Percentiles rank a stretch among this genome's conserved stretches.
Conservation (phyloP, 495 filamentous ascomycete species). For the Annulohypoxylon nitens region DNA sequence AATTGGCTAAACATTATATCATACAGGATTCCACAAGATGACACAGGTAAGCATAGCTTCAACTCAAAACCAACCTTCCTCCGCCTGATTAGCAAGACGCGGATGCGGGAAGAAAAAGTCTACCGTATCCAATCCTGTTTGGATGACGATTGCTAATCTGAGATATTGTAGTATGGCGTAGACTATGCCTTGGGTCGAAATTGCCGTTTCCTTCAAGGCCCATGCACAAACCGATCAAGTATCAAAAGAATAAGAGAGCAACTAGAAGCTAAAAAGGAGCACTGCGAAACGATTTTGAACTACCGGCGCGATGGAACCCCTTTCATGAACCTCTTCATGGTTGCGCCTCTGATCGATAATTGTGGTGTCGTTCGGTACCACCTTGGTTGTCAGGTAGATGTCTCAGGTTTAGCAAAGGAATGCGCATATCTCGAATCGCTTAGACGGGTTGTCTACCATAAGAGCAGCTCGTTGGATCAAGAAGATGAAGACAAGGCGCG, state of each 20-base stretch:
- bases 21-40: conserved; percentile 69
- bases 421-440: conserved; percentile 70
- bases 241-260: conserved; percentile 69
- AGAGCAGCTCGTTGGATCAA: conserved; percentile 47
- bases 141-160: neutral
- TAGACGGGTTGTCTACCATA: conserved; percentile 53
- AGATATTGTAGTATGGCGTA: conserved; percentile 61
- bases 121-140: neutral
- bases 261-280: conserved; percentile 68
- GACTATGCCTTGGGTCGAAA: conserved; percentile 71
- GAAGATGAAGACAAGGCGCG: conserved; percentile 1
- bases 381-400: conserved; percentile 74
- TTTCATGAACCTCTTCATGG: conserved; percentile 77
- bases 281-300: conserved; percentile 76
- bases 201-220: conserved; percentile 74
- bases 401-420: conserved; percentile 69
- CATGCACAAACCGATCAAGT: conserved; percentile 64
- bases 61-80: neutral
- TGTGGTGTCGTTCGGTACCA: conserved; percentile 70
- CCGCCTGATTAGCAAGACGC: neutral
- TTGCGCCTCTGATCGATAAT: conserved; percentile 72
- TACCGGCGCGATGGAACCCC: conserved; percentile 75
- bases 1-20: conserved; percentile 16
- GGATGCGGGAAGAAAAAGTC: neutral
- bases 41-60: conserved; percentile 58